Conservation (phyloP, 768 basidiomycete species). For the Leccinum obscurum region DNA sequence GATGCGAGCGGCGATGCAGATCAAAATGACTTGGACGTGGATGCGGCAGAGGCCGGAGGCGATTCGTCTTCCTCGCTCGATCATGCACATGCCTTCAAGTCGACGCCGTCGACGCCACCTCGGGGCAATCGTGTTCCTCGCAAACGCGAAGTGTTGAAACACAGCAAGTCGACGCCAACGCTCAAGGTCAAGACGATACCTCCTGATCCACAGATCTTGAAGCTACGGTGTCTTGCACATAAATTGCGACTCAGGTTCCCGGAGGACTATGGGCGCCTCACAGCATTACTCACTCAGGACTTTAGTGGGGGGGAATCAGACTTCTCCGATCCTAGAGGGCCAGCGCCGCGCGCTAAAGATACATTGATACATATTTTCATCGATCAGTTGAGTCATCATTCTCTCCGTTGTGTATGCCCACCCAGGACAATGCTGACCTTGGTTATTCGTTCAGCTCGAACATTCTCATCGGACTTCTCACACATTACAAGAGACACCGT, state of each 20-base stretch:
- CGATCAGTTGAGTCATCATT: constrained; percentile 41
- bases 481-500: constrained; percentile 58
- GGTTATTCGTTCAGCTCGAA: constrained; percentile 61
- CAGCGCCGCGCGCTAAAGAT: constrained; percentile 33
- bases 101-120: constrained; percentile 34
- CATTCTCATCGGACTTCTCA: constrained; percentile 82
- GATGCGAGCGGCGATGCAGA: constrained; percentile 31
- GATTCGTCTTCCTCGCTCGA: constrained; percentile 34
- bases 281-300: constrained; percentile 34
- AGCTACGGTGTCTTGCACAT: constrained; percentile 54
- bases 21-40: constrained; percentile 19
- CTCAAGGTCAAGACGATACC: constrained; percentile 42
- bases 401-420: not conserved
- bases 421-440: constrained; percentile 9
- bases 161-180: constrained; percentile 48
- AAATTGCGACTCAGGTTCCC: constrained; percentile 59
- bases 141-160: constrained; percentile 34
- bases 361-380: constrained; percentile 42
- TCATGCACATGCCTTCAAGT: constrained; percentile 19
- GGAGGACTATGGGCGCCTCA: constrained; percentile 42
- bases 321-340: constrained; percentile 36
- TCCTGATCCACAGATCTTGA: constrained; percentile 47
- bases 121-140: constrained; percentile 20
- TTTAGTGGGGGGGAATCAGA: constrained; percentile 37
- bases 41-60: constrained; percentile 19